A percentile compares a stretch with the other conserved stretches of the same genome.
phyloP scores from a whole-genome alignment of 768 basidiomycete species.

The Lactifluus pinguis region DNA sequence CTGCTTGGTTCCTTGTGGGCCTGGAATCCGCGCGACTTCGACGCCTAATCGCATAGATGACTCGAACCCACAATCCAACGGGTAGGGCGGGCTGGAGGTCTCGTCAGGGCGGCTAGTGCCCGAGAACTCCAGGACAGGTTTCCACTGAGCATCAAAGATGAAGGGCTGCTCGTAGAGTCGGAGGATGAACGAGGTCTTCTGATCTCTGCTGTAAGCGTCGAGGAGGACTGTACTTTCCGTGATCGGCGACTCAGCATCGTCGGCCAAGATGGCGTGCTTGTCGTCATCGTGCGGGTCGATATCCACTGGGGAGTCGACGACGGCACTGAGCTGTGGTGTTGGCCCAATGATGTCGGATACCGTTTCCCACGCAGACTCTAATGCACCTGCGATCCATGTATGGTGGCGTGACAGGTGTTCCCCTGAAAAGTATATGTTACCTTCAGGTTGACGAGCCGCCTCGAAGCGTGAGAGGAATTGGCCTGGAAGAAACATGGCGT shows the following conservation, averaged over 20 bases:
- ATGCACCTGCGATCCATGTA: constrained; percentile 25
- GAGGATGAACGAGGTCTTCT: neutral
- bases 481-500: constrained; percentile 27
- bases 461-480: constrained; percentile 22
- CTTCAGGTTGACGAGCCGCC: constrained; percentile 19
- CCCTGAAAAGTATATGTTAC: constrained; percentile 23
- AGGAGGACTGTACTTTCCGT: neutral
- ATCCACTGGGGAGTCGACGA: neutral
- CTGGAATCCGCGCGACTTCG: constrained; percentile 3
- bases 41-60: neutral
- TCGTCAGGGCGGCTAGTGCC: too few species aligned
- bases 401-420: constrained; percentile 26
- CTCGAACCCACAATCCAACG: neutral
- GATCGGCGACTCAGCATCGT: neutral
- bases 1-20: neutral
- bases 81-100: neutral
- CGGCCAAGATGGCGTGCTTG: neutral
- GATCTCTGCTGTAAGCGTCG: neutral
- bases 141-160: neutral
- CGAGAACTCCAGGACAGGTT: neutral
- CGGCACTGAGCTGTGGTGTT: neutral
- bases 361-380: constrained; percentile 17
- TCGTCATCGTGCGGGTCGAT: neutral
- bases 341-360: constrained; percentile 6
- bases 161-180: neutral